Conservation (phyloP, 2,329 filamentous ascomycete species). For the Aureobasidium mangrovei region DNA sequence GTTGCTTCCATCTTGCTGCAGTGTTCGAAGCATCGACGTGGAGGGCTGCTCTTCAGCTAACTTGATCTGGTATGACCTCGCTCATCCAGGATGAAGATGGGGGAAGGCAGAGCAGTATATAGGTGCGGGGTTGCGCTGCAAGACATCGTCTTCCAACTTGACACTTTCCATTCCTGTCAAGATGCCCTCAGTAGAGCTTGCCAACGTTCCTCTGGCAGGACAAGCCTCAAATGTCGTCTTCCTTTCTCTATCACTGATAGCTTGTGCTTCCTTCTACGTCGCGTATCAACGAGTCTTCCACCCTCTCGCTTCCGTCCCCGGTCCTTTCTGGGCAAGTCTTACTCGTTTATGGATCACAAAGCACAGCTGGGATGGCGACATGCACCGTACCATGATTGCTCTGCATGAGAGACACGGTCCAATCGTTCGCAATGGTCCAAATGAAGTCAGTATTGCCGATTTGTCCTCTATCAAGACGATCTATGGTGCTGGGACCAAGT, state of each 20-base stretch:
- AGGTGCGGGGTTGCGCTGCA: too few species aligned
- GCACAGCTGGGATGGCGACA: conserved; percentile 26
- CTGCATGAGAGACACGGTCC: conserved; percentile 25
- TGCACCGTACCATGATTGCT: conserved; percentile 23
- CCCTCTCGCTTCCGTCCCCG: conserved; percentile 22
- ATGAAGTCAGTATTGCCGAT: conserved; percentile 26
- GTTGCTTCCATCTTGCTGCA: background rate
- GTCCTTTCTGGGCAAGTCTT: conserved; percentile 21
- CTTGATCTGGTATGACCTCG: background rate
- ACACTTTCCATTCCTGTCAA: background rate
- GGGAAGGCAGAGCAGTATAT: too few species aligned
- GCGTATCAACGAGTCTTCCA: conserved; percentile 22
- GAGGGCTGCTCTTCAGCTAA: background rate
- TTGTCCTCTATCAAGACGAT: conserved; percentile 24
- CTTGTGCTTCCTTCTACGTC: conserved; percentile 16
- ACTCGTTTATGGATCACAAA: conserved; percentile 25
- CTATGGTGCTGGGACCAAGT: conserved; percentile 32
- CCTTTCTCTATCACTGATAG: conserved; percentile 5
- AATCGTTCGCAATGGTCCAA: conserved; percentile 26
- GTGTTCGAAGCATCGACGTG: background rate
- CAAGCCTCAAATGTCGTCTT: background rate
- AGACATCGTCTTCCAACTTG: too few species aligned
- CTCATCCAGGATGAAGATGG: too few species aligned
- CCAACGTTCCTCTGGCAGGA: background rate
- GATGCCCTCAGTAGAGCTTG: background rate